Base-by-base conservation (phyloP, 495 filamentous ascomycete genomes). In the Venustampulla echinocandica region DNA sequence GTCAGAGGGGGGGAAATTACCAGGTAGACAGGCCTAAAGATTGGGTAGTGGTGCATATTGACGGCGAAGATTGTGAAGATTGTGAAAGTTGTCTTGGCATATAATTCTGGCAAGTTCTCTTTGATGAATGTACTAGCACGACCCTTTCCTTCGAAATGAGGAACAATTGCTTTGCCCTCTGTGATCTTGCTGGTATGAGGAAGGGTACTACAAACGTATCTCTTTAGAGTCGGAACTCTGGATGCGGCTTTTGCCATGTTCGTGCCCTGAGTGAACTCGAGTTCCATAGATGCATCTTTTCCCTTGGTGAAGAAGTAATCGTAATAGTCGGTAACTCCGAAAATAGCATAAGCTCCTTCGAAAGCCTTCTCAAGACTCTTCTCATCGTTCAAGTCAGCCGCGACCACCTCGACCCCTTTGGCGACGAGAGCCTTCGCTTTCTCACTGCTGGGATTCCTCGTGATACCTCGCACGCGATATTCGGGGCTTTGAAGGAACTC, bases 381-480 rank as follows among this genome's bases (percentile, higher is more conserved):
- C 11, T 20, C 42, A 23, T 73, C 63, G 41, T 68, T 53, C 5
- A 76, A 61, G 40, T 79, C 65, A 7, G 61, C 73, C 24, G 59
- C 32, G 3, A 75, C 63, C 2, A 79, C 36, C 14, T 75, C 70
- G 22, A 70, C 69, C 14, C 76, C 77, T 33, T 57, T 57, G 11
- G 52, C 47, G 19, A 48, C 52, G 28, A 72, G 65, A 0, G 58
- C 53, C 47, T 65, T 51, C 4, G 67, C 61, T 28, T 55, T 57
- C 11, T 58, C 37, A 36, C 62, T 67, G 2, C 61, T 59, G 9
- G 66, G 50, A 35, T 69, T 59, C 15, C 73, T 59, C 11, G 70
- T 70, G 6, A 75, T 36, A 24, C 54, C 67, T 27, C 69, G 66
- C 22, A 75, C 61, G 23, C 61, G 47, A 62, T 66, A 75, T 22